These are phyloP conservation scores for Salix arbutifolia DNA, from an alignment of 345 rosid genomes.

Conservation along the genomic window DNA sequence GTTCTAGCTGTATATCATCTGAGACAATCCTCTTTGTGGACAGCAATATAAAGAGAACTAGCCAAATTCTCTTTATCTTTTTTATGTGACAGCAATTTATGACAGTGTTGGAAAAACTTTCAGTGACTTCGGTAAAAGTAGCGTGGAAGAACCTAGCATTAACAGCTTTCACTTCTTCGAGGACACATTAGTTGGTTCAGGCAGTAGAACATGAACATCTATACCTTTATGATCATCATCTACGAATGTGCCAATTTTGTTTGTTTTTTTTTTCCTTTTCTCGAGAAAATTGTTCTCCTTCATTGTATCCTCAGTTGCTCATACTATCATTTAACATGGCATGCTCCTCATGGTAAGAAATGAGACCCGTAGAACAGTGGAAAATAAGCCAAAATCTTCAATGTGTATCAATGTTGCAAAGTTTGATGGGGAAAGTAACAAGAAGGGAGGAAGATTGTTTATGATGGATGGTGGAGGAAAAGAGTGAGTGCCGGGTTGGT, in stretches of 20 bases:
- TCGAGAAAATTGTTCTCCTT: background rate
- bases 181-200: background rate
- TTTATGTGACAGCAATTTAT: background rate
- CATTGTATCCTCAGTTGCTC: background rate
- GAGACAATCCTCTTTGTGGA: too few relatives aligned
- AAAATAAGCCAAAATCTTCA: background rate
- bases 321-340: background rate
- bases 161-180: background rate
- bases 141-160: background rate
- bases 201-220: background rate
- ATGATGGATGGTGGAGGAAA: background rate
- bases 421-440: background rate
- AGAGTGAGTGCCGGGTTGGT: too few relatives aligned
- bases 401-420: background rate
- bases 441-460: background rate
- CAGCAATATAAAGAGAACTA: too few relatives aligned
- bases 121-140: background rate
- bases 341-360: background rate
- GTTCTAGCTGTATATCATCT: too few relatives aligned
- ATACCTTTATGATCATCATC: background rate
- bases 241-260: background rate
- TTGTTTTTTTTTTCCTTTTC: too few relatives aligned
- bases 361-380: too few relatives aligned
- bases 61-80: background rate
- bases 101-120: background rate